Conservation (phyloP, 371 early-diverging fungal species). For the Circinella minor region DNA sequence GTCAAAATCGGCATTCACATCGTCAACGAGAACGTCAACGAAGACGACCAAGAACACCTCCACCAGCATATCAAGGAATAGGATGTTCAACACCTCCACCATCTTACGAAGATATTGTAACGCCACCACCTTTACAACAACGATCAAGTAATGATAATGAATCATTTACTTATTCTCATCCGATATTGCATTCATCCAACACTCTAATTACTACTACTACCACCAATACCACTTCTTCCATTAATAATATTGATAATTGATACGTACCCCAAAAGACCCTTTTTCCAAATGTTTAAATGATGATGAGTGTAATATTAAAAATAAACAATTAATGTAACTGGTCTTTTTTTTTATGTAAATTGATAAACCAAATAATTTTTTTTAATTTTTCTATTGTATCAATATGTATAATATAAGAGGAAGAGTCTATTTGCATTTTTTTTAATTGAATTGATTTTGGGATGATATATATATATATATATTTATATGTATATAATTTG, state of each 20-base stretch:
- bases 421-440: too few species aligned
- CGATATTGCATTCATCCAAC: neutral
- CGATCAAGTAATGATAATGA: slow-evolving; percentile 1
- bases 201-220: neutral
- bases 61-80: slow-evolving; percentile 13
- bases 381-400: too few species aligned
- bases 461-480: neutral
- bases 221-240: too few species aligned
- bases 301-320: neutral
- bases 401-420: too few species aligned
- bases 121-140: neutral
- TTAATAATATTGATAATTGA: too few species aligned
- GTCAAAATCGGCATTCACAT: neutral
- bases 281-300: too few species aligned
- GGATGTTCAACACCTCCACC: slow-evolving; percentile 10
- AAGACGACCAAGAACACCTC: slow-evolving; percentile 14
- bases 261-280: too few species aligned
- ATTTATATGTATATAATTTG: neutral
- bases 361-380: too few species aligned
- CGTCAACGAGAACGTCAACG: neutral
- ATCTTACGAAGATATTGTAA: slow-evolving; percentile 8
- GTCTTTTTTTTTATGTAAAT: too few species aligned
- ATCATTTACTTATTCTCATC: neutral
- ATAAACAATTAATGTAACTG: neutral
- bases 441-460: too few species aligned